Base-by-base conservation (phyloP, 2,329 filamentous ascomycete genomes). In the Diaporthe sp. region DNA sequence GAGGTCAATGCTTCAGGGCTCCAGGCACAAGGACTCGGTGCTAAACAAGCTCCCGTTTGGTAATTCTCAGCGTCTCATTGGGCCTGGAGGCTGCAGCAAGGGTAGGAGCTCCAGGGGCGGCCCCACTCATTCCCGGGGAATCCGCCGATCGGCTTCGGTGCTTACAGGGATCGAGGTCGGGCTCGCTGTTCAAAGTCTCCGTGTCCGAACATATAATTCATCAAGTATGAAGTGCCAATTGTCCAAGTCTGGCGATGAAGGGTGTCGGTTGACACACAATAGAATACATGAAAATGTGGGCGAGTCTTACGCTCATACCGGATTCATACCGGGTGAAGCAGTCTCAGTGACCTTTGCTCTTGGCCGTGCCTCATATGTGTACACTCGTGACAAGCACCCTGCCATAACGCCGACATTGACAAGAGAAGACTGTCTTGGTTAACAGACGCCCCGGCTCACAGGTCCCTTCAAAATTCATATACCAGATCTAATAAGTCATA, bases 21-120 rank as follows among this genome's bases (percentile, higher is more conserved):
- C 13, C 30, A 70, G 39, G 51, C 44, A n/a, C 32, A 35, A 15
- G 22, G 5, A n/a, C n/a, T n/a, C 32, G 68, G 39, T 32, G n/a
- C 68, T 22, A 27, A 22, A 58, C 68, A 51, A 37, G 55, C 44
- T 19, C 42, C 47, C 10, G 19, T 37, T 74, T 74, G 72, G 56
- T 74, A 74, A 74, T 74, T 63, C 55, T 37, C 42, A 66, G 72
- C n/a, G 50, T 44, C 68, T 58, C 50, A 74, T 74, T 74, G 72
- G 69, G 53, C 39, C 37, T 63, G 51, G 25, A 22, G 27, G 19
- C 27, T 19, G 32, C 27, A 30, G 27, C 55, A 55, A 9, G 39
- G 51, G 37, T 44, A 30, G 30, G 27, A 58, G 55, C 68, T 58
- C 25, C 68, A 47, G 37, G 37, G 39, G 6, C 12, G 44, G 53